These are phyloP conservation scores for Tuber calosporum DNA, from an alignment of 495 filamentous ascomycete genomes.

Conservation along the genomic window DNA sequence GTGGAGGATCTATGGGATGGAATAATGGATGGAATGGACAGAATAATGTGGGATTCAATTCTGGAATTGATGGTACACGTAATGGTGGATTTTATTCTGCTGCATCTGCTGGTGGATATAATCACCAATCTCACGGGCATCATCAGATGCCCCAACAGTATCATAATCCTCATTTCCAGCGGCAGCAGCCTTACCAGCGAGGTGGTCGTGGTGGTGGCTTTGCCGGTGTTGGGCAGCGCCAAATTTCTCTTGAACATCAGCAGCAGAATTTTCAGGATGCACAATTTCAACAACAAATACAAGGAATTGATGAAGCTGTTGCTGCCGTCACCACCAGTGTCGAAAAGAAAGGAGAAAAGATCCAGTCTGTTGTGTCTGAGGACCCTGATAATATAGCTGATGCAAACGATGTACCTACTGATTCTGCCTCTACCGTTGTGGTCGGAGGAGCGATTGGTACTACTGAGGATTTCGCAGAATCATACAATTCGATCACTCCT, in stretches of 20 bases:
- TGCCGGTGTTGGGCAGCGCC: constrained; percentile 31
- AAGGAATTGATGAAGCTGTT: constrained; percentile 42
- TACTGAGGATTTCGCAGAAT: constrained; percentile 34
- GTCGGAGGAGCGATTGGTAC: constrained; percentile 21
- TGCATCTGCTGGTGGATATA: constrained; percentile 44
- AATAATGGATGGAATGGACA: constrained; percentile 60
- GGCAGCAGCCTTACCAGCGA: constrained; percentile 41
- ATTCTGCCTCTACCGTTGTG: constrained; percentile 37
- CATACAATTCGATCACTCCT: constrained; percentile 26
- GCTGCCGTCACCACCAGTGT: constrained; percentile 36
- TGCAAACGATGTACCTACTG: constrained; percentile 40
- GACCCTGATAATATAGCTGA: constrained; percentile 39
- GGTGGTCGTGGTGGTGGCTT: constrained; percentile 38
- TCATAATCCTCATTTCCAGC: constrained; percentile 43
- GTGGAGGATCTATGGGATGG: constrained; percentile 59
- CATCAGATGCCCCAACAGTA: constrained; percentile 43
- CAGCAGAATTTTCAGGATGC: constrained; percentile 38
- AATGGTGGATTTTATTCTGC: constrained; percentile 44
- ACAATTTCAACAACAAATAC: constrained; percentile 37
- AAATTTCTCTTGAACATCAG: constrained; percentile 36
- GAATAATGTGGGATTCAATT: constrained; percentile 54
- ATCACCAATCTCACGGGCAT: constrained; percentile 42
- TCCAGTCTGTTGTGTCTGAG: constrained; percentile 38
- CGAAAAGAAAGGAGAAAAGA: constrained; percentile 42
- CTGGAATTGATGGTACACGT: constrained; percentile 61